Conservation (phyloP, 23 red algal species). For the Cyanidioschyzon merolae region DNA sequence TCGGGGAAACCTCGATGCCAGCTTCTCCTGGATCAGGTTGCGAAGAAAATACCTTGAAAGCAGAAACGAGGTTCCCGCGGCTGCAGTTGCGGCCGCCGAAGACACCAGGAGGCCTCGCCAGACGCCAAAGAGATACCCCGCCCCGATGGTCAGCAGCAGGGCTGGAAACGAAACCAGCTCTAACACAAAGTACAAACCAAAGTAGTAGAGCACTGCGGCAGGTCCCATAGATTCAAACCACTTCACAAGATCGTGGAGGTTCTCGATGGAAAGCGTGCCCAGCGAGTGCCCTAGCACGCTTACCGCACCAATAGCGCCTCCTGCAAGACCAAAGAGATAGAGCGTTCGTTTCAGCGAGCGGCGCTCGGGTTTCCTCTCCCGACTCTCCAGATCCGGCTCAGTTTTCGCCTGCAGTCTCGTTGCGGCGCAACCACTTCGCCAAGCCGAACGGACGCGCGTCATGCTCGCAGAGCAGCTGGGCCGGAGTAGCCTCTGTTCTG, state of each 20-base stretch:
- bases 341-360: not conserved
- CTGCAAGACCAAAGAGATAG: not conserved
- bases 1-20: slow-evolving; percentile 34
- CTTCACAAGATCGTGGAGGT: slow-evolving; percentile 20
- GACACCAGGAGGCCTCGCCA: slow-evolving; percentile 36
- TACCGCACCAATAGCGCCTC: not conserved
- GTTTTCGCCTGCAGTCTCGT: not conserved
- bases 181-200: slow-evolving; percentile 50
- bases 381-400: not conserved
- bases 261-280: not conserved
- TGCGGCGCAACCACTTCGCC: no score
- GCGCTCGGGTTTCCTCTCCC: not conserved
- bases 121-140: slow-evolving; percentile 87
- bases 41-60: slow-evolving; percentile 72
- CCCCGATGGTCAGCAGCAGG: slow-evolving; percentile 65
- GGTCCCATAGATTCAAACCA: slow-evolving; percentile 64
- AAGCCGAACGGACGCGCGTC: no score
- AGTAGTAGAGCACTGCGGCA: slow-evolving; percentile 43
- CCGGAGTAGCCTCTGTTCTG: no score
- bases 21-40: slow-evolving; percentile 22
- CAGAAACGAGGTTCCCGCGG: slow-evolving; percentile 62
- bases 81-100: slow-evolving; percentile 53
- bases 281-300: not conserved
- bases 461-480: no score
- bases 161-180: slow-evolving; percentile 81